These are phyloP conservation scores for Planoprotostelium fungivorum DNA, from an alignment of 78 protist species.

Conservation along the genomic window DNA sequence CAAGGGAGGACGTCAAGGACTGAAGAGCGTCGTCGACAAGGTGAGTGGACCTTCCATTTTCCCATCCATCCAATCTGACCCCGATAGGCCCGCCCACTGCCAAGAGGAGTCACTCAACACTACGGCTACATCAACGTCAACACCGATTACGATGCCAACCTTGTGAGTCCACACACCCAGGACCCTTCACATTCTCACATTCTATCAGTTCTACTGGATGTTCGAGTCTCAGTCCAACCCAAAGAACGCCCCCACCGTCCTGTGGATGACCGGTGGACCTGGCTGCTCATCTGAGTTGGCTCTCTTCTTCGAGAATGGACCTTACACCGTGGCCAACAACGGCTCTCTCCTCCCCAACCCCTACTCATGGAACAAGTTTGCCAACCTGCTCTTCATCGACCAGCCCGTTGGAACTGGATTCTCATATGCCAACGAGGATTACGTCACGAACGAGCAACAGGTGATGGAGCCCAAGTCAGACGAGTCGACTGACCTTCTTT, in stretches of 20 bases:
- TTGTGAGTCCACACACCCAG: background rate
- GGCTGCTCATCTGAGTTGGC: constrained; percentile 9
- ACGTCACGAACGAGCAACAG: background rate
- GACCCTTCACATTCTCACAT: no score
- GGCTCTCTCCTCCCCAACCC: constrained; percentile 7
- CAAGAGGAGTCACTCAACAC: background rate
- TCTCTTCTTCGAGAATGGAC: constrained; percentile 19
- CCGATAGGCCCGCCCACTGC: background rate
- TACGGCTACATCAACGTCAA: background rate
- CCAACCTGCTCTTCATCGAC: constrained; percentile 56
- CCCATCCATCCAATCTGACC: no score
- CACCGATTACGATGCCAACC: background rate
- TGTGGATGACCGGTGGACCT: background rate
- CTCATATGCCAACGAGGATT: constrained; percentile 14
- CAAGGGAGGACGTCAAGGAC: background rate
- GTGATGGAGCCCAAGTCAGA: background rate
- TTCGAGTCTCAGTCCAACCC: background rate
- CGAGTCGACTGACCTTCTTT: background rate
- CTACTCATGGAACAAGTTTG: constrained; percentile 26
- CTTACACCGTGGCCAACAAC: constrained; percentile 7
- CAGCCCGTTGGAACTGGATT: constrained; percentile 75
- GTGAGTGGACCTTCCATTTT: background rate
- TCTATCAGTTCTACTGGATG: background rate
- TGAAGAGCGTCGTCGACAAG: background rate
- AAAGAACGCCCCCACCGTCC: background rate